Evolutionary conservation across 129 eudicot species (phyloP).

Genomic region (Saposhnikovia divaricata): DNA sequence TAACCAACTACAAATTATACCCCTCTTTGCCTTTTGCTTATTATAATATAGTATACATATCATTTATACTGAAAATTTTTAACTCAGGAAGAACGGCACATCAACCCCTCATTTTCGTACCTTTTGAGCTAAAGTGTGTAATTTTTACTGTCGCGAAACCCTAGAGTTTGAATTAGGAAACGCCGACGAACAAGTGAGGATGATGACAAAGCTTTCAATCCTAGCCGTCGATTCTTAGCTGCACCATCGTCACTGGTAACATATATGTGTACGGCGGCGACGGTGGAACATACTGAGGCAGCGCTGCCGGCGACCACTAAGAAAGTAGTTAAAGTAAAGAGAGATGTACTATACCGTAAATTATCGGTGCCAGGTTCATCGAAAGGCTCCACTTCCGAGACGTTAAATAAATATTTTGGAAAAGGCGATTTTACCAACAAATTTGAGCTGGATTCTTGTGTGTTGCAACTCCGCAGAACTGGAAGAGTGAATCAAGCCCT

Average conservation of each 20-base stretch:
- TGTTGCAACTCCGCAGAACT: background rate
- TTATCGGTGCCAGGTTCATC: background rate
- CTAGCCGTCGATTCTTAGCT: background rate
- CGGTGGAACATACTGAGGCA: background rate
- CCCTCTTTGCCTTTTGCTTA: no score
- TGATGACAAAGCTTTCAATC: background rate
- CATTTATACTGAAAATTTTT: no score
- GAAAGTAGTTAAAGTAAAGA: background rate
- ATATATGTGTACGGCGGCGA: background rate
- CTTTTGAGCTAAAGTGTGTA: no score
- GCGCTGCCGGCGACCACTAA: background rate
- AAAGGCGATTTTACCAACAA: background rate
- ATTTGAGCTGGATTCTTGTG: background rate
- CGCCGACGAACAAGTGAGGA: background rate
- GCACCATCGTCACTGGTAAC: background rate
- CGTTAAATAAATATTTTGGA: background rate
- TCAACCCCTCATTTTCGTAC: no score
- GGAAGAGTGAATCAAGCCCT: background rate
- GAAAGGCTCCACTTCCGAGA: background rate
- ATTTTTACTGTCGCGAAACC: background rate
- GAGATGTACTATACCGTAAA: background rate
- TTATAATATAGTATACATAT: no score
- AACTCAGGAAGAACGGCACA: no score
- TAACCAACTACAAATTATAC: no score
- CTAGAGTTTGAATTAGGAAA: background rate